These are phyloP conservation scores for Gossypium arboreum DNA, from an alignment of 345 rosid species.

Conservation along the genomic window DNA sequence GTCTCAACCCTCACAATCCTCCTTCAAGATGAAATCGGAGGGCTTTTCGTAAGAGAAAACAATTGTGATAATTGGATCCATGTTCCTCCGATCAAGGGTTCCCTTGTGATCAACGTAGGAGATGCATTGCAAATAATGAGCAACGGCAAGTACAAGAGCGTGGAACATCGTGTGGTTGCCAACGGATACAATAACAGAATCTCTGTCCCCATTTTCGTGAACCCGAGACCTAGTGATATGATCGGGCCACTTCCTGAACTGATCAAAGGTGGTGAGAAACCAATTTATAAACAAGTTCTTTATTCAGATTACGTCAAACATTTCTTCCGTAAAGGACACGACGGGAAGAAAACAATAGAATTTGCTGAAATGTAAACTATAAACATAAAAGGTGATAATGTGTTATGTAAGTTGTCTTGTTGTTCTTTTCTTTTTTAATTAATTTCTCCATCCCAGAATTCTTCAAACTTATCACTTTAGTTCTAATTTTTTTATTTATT, in stretches of 20 bases:
- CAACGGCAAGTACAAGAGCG: constrained; percentile 20
- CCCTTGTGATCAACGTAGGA: constrained; percentile 24
- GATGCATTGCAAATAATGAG: constrained; percentile 28
- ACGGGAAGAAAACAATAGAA: constrained; percentile 24
- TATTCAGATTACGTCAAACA: constrained; percentile 23
- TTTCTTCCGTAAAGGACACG: constrained; percentile 24
- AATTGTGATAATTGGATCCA: constrained; percentile 22
- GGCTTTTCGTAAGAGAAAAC: constrained; percentile 17
- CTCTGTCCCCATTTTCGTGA: constrained; percentile 25
- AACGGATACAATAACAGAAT: constrained; percentile 18
- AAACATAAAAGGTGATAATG: no score
- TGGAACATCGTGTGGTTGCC: constrained; percentile 26
- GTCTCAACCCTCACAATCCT: constrained; percentile 17
- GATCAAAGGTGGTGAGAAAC: constrained; percentile 10
- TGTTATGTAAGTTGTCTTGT: no score
- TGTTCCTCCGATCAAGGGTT: constrained; percentile 23
- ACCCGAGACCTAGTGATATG: constrained; percentile 14
- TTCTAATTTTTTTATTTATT: no score
- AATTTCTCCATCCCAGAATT: no score
- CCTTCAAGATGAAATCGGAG: constrained; percentile 20
- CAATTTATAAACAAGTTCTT: constrained; percentile 15
- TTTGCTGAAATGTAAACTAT: neutral
- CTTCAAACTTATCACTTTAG: no score
- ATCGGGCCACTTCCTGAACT: constrained; percentile 17
- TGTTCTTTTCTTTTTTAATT: no score